Conservation (phyloP, 768 basidiomycete species). For the Agaricus blazei region DNA sequence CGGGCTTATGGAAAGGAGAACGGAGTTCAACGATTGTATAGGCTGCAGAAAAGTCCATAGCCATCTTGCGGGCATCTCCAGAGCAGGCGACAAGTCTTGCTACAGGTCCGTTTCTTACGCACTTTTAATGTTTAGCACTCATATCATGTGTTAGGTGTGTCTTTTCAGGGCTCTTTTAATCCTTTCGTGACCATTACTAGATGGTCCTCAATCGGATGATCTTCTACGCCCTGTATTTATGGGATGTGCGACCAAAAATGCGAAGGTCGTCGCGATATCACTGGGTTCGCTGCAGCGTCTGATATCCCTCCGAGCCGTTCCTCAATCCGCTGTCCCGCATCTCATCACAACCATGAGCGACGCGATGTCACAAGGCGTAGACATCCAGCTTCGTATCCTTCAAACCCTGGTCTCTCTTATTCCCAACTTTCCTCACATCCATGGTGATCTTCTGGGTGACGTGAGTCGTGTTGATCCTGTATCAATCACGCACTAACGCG, state of each 20-base stretch:
- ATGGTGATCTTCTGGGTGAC: slow-evolving; percentile 75
- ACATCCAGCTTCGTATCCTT: slow-evolving; percentile 91
- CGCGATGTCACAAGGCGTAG: slow-evolving; percentile 90
- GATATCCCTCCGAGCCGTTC: slow-evolving; percentile 82
- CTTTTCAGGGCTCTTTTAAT: neutral
- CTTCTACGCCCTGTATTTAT: slow-evolving; percentile 86
- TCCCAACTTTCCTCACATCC: slow-evolving; percentile 80
- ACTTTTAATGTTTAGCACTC: neutral
- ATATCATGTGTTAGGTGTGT: slow-evolving; percentile 3
- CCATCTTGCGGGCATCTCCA: slow-evolving; percentile 75
- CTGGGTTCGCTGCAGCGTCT: slow-evolving; percentile 88
- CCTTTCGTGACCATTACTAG: slow-evolving; percentile 25
- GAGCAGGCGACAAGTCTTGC: slow-evolving; percentile 73
- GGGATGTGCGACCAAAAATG: slow-evolving; percentile 89
- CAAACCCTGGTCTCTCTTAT: slow-evolving; percentile 90
- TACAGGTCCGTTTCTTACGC: slow-evolving; percentile 48
- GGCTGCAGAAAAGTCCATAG: slow-evolving; percentile 87
- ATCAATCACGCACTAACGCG: neutral
- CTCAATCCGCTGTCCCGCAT: slow-evolving; percentile 68
- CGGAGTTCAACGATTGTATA: slow-evolving; percentile 18
- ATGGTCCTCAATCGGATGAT: slow-evolving; percentile 76
- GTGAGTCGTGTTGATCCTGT: slow-evolving; percentile 39
- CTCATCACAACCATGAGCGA: slow-evolving; percentile 84
- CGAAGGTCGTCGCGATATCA: slow-evolving; percentile 91
- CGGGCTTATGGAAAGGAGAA: slow-evolving; percentile 7